A percentile compares a stretch with the other conserved stretches of the same genome.
Evolutionary conservation across 805 yeast species (phyloP).

Genomic region (Wickerhamiella spandovensis): DNA sequence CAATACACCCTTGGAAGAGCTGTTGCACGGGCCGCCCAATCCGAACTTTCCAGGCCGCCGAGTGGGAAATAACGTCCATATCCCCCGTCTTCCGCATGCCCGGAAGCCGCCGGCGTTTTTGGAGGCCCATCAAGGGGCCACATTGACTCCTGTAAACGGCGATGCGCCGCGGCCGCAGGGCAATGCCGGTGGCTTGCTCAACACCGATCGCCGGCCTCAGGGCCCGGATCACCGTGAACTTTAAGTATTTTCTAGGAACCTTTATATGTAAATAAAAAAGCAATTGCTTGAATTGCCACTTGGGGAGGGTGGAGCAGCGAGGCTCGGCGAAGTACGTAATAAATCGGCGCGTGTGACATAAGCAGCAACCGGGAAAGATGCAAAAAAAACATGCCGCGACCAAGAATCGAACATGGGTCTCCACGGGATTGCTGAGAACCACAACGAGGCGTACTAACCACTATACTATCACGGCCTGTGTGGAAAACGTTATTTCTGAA

Average conservation of each 20-base stretch:
- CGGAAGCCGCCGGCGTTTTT: neutral
- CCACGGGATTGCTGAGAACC: constrained; percentile 34
- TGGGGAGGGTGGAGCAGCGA: too few relatives aligned
- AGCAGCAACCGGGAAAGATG: neutral
- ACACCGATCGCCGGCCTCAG: neutral
- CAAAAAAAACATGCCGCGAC: constrained; percentile 39
- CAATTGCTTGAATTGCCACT: neutral
- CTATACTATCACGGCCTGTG: constrained; percentile 39
- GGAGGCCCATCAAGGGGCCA: neutral
- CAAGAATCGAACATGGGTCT: constrained; percentile 66
- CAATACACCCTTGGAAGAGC: neutral
- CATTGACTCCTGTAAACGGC: neutral
- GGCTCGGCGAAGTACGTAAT: too few relatives aligned
- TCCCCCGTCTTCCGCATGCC: neutral
- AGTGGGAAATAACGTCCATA: neutral
- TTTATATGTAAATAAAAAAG: neutral
- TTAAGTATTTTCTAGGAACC: neutral
- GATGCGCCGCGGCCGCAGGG: neutral
- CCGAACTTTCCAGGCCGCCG: neutral
- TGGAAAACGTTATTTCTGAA: neutral
- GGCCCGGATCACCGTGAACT: neutral
- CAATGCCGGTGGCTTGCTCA: neutral
- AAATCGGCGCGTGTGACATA: neutral
- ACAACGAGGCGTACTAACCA: constrained; percentile 63
- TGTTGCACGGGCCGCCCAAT: neutral